phyloP scores from a whole-genome alignment of 1,139 yeast species.

The Pichia sp. region DNA sequence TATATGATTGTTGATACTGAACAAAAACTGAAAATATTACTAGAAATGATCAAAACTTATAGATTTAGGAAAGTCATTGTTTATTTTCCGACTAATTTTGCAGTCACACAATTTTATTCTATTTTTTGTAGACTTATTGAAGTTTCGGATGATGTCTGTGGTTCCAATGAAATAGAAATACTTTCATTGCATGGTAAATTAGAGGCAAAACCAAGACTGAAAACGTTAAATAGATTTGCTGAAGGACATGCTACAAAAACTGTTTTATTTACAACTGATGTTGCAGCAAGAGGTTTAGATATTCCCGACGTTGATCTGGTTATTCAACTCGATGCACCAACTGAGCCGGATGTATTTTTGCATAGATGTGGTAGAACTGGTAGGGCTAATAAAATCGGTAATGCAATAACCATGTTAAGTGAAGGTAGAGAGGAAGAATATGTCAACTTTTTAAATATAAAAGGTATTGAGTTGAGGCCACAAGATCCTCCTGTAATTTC shows the following conservation, averaged over 20 bases:
- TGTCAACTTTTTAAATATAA: slow-evolving; percentile 71
- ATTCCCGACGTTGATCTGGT: slow-evolving; percentile 89
- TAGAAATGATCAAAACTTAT: slow-evolving; percentile 47
- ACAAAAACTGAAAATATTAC: slow-evolving; percentile 50
- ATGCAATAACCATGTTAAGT: slow-evolving; percentile 66
- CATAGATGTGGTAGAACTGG: slow-evolving; percentile 95
- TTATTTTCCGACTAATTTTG: slow-evolving; percentile 83
- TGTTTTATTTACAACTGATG: slow-evolving; percentile 75
- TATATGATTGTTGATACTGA: slow-evolving; percentile 59
- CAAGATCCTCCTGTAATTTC: slow-evolving; percentile 23
- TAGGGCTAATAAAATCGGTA: slow-evolving; percentile 77
- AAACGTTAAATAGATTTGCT: slow-evolving; percentile 57
- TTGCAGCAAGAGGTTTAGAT: slow-evolving; percentile 92
- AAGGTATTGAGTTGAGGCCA: slow-evolving; percentile 50
- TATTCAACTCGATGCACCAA: slow-evolving; percentile 84
- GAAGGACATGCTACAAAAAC: slow-evolving; percentile 40
- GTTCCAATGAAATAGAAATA: slow-evolving; percentile 32
- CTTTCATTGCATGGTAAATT: slow-evolving; percentile 83
- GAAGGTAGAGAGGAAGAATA: slow-evolving; percentile 76
- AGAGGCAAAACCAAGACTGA: slow-evolving; percentile 65
- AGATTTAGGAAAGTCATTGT: slow-evolving; percentile 73
- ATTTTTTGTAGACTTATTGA: slow-evolving; percentile 39
- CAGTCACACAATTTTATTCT: slow-evolving; percentile 70
- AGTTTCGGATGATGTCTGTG: slow-evolving; percentile 17
- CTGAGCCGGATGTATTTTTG: slow-evolving; percentile 78